These are phyloP conservation scores for Yarrowia sp. DNA, from an alignment of 805 yeast species.

Conservation along the genomic window DNA sequence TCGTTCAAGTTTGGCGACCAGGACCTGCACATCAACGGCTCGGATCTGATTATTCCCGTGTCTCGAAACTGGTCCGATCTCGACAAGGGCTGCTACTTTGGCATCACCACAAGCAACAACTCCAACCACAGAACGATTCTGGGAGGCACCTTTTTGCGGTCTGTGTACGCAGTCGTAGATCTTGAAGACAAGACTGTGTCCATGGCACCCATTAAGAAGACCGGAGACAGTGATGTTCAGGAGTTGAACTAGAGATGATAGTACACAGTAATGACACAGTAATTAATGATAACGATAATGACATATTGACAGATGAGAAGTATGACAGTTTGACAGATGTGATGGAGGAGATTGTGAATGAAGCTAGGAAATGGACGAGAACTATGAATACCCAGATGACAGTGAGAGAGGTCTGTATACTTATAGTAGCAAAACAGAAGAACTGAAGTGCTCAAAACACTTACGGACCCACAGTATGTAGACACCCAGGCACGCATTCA, in stretches of 20 bases:
- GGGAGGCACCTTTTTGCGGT: conserved; percentile 8
- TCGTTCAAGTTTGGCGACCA: conserved; percentile 32
- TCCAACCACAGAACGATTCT: conserved; percentile 8
- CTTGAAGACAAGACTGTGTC: conserved; percentile 22
- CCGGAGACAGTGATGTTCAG: neutral
- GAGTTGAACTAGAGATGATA: neutral
- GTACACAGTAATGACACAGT: neutral
- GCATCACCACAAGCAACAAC: conserved; percentile 11
- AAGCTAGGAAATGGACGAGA: no score
- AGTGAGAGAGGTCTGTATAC: no score
- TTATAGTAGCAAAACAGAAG: no score
- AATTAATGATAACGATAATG: conserved; percentile 6
- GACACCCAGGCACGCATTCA: no score
- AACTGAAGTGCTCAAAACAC: no score
- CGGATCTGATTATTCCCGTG: conserved; percentile 17
- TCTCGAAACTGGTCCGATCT: conserved; percentile 31
- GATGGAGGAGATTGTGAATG: no score
- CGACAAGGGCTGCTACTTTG: conserved; percentile 26
- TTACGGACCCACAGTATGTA: no score
- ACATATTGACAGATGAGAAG: no score
- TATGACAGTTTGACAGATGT: no score
- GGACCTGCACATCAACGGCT: conserved; percentile 12
- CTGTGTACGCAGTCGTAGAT: conserved; percentile 13
- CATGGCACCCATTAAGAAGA: conserved; percentile 20
- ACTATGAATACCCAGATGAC: no score